Evolutionary conservation across 2,329 filamentous ascomycete genomes (phyloP), one percentile per base, ranked within the genome.

Genomic region (Botrytis deweyae): DNA sequence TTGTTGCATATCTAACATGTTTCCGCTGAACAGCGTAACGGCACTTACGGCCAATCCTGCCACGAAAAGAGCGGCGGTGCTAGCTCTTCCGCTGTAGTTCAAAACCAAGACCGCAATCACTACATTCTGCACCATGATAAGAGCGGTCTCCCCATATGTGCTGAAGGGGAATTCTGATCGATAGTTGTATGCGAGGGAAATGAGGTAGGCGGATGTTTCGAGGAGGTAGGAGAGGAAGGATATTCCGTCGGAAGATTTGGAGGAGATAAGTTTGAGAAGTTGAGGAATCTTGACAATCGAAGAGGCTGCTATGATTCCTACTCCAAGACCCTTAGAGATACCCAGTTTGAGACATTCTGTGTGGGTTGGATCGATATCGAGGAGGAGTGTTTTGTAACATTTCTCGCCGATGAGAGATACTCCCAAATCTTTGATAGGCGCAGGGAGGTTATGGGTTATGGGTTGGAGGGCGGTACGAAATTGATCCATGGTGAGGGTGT

Each of bases 261-360:
- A 94, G 80, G 87, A 87, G 80, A 96, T 84, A 70, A 99, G 90
- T 86, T 99, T 99, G 83, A 98, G 83, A 81, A 99, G 95, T 86
- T 99, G 96, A 0, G 96, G 96, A 40, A 99, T 90, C 86, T 99
- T 99, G 86, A 99, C 95, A 79, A 98, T 90, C 72, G 93, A 91
- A 42, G 93, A 95, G 71, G 94, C 94, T 78, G 88, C 92, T 81
- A 99, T 94, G 84, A 99, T 99, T 82, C 91, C 96, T 78, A 98
- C 91, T 73, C 96, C 95, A 25, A 99, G 90, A 4, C 88, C 94
- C 85, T 99, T 99, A 81, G 93, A 97, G 81, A 98, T 88, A 78
- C 91, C 95, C 70, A 98, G 90, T 82, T 96, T 96, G 79, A 97
- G 85, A 86, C 96, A 99, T 74, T 89, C 90, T 9, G 89, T 88